Evolutionary conservation across 2,329 filamentous ascomycete genomes (phyloP).

Genomic region (Sporothrix protearum): DNA sequence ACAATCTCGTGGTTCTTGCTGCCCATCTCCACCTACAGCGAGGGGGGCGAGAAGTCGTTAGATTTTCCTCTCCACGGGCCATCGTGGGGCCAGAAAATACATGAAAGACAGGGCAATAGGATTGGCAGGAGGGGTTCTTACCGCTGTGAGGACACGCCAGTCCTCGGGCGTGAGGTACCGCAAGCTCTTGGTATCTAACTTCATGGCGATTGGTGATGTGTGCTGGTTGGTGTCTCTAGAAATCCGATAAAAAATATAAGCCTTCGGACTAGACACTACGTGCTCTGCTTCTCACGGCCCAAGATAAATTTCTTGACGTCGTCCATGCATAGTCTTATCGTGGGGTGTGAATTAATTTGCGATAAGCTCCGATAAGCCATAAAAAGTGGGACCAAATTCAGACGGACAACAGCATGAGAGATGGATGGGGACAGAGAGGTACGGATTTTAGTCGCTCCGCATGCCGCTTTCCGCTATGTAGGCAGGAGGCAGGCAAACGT

Average conservation of each 20-base stretch:
- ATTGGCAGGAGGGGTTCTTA: slow-evolving; percentile 45
- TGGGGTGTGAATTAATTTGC: slow-evolving; percentile 18
- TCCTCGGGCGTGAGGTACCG: slow-evolving; percentile 90
- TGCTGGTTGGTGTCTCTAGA: neutral
- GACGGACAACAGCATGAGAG: neutral
- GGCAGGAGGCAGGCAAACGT: slow-evolving; percentile 8
- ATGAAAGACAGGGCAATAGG: slow-evolving; percentile 26
- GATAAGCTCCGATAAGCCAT: slow-evolving; percentile 22
- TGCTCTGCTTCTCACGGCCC: neutral
- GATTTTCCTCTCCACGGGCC: neutral
- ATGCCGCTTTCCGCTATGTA: neutral
- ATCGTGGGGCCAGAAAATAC: neutral
- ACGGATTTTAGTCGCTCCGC: slow-evolving; percentile 23
- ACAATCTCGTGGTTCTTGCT: slow-evolving; percentile 97
- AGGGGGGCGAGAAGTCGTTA: slow-evolving; percentile 21
- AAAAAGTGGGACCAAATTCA: neutral
- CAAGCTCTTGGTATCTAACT: slow-evolving; percentile 88
- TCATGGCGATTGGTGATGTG: slow-evolving; percentile 63
- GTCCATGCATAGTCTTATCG: slow-evolving; percentile 6
- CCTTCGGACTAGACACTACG: neutral
- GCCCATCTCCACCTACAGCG: slow-evolving; percentile 77
- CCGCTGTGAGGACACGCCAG: slow-evolving; percentile 90
- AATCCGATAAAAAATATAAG: slow-evolving; percentile 22
- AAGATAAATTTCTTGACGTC: slow-evolving; percentile 19
- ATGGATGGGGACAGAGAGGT: neutral